Base-by-base conservation (phyloP, 2,329 filamentous ascomycete genomes). In the Mycosphaerelloides madeirae region DNA sequence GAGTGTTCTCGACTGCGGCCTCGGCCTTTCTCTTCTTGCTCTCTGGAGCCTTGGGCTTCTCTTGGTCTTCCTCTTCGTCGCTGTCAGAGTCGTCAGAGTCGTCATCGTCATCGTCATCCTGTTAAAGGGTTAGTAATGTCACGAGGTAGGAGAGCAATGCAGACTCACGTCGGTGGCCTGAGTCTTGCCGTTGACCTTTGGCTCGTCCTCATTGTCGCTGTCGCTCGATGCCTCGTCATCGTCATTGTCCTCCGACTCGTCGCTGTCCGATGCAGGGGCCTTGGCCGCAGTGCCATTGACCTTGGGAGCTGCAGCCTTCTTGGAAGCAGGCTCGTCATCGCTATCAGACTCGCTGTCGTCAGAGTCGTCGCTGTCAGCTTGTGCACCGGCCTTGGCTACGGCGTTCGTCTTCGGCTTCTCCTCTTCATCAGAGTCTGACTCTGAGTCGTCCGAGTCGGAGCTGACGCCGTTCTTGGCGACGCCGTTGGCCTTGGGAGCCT, bases 21-120 rank as follows among this genome's bases (percentile, higher is more conserved):
- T 79, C 77, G 41, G 79, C 79, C 76, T 84, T 84, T 67, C 80
- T 78, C 78, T 46, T 40, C 38, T 40, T 40, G 38, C 29, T 40
- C 25, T 40, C 38, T 44, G 64, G 63, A 18, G 54, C 52, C 46
- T 52, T 55, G 31, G 50, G 51, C 59, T 49, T 62, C 55, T 39
- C 54, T 29, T 60, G 54, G 31, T 55, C 56, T 13, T 40, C 28
- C 35, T 59, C 59, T 25, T 43, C 48, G 59, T 68, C 66, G 42
- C 57, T 56, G 28, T 63, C 63, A 41, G 69, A 65, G 28, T 63
- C 63, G 41, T 63, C 64, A 38, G 65, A 62, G 35, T 68, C 67
- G 43, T 57, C 56, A 20, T 62, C 62, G 43, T 60, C 61, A 40
- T 63, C 61, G 41, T 68, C 63, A 41, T 14, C 29, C 20, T 33